Conservation (phyloP, 2,329 filamentous ascomycete species). For the Fusarium multiceps region DNA sequence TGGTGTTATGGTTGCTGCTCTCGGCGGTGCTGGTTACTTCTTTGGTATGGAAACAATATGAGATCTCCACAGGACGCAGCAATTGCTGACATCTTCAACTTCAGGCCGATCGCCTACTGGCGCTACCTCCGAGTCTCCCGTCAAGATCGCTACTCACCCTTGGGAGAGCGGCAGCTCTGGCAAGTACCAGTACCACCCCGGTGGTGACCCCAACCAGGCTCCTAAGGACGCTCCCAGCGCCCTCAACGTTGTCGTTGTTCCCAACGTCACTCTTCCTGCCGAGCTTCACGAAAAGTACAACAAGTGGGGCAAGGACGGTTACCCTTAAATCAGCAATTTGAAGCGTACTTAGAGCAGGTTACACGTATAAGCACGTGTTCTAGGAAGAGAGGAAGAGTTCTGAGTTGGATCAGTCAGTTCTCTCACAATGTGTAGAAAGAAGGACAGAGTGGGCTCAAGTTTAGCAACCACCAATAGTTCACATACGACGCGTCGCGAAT, state of each 20-base stretch:
- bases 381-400: slow-evolving; percentile 20
- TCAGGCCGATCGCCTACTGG: slow-evolving; percentile 85
- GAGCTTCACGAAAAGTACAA: slow-evolving; percentile 96
- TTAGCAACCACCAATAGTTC: slow-evolving; percentile 43
- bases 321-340: slow-evolving; percentile 59
- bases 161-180: slow-evolving; percentile 80
- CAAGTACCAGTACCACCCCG: slow-evolving; percentile 85
- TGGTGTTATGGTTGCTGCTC: slow-evolving; percentile 88
- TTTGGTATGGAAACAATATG: slow-evolving; percentile 68
- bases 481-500: slow-evolving; percentile 38
- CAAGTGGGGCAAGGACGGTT: slow-evolving; percentile 99
- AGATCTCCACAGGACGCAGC: slow-evolving; percentile 6
- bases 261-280: slow-evolving; percentile 93
- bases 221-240: slow-evolving; percentile 94
- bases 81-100: slow-evolving; percentile 40
- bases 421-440: slow-evolving; percentile 41
- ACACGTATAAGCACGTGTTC: slow-evolving; percentile 29
- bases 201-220: slow-evolving; percentile 79
- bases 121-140: slow-evolving; percentile 81
- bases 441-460: slow-evolving; percentile 37
- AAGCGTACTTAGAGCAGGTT: slow-evolving; percentile 19
- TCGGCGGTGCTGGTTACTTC: slow-evolving; percentile 90
- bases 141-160: slow-evolving; percentile 85
- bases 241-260: slow-evolving; percentile 93
- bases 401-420: slow-evolving; percentile 20